A percentile compares a stretch with the other conserved stretches of the same genome.
Conservation (phyloP, 2,329 filamentous ascomycete genomes). For the Penicillium oxalicum region DNA sequence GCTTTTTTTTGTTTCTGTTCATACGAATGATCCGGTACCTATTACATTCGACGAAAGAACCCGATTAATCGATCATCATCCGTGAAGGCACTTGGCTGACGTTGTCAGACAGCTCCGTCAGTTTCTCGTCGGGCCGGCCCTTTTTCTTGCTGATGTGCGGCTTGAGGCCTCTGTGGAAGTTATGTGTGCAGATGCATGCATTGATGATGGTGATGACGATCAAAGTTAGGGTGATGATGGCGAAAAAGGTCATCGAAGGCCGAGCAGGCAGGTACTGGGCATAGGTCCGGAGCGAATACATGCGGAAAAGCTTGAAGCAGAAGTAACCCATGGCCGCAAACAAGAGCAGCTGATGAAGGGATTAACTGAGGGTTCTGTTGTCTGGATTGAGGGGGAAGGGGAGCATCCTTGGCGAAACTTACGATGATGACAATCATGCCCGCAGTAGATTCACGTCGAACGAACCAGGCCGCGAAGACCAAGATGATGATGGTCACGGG, state of each 20-base stretch:
- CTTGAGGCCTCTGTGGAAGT: constrained; percentile 87
- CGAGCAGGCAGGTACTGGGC: constrained; percentile 69
- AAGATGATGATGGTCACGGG: constrained; percentile 88
- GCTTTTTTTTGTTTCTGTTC: background rate
- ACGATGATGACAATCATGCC: constrained; percentile 74
- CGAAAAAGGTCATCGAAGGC: constrained; percentile 85
- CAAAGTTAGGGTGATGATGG: constrained; percentile 82
- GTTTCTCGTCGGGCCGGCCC: constrained; percentile 42
- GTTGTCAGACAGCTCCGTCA: constrained; percentile 39
- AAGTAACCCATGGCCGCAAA: constrained; percentile 89
- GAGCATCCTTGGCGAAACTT: constrained; percentile 23
- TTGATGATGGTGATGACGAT: constrained; percentile 85
- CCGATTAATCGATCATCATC: constrained; percentile 43
- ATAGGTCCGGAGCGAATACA: constrained; percentile 64
- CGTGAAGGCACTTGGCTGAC: constrained; percentile 34
- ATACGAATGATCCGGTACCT: constrained; percentile 9
- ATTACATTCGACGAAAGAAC: background rate
- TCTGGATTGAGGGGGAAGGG: background rate
- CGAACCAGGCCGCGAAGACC: constrained; percentile 76
- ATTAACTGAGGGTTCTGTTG: constrained; percentile 2
- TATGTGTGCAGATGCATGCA: constrained; percentile 78
- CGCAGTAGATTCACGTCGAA: constrained; percentile 69
- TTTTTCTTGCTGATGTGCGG: constrained; percentile 66
- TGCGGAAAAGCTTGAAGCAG: constrained; percentile 94
- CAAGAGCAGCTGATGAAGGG: constrained; percentile 58